Evolutionary conservation across 805 yeast species (phyloP).

Genomic region (Geotrichum ghanense): DNA sequence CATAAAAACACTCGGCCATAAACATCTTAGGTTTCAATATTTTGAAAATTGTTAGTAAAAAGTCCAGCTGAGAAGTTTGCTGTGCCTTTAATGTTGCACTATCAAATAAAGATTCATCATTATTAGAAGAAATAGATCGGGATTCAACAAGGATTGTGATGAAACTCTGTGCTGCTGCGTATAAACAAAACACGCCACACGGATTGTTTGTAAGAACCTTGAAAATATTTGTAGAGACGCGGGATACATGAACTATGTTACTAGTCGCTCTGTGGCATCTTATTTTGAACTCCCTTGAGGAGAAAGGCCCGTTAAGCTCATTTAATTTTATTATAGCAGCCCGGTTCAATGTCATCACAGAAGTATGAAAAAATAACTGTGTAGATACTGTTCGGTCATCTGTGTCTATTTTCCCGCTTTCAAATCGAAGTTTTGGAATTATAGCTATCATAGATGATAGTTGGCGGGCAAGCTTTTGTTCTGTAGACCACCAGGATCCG

Average conservation of each 20-base stretch:
- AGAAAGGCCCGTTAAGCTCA: neutral
- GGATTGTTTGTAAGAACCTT: neutral
- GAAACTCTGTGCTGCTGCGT: conserved; percentile 3
- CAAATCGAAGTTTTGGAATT: neutral
- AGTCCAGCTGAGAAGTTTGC: neutral
- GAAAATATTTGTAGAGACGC: neutral
- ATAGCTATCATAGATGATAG: neutral
- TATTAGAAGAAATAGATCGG: neutral
- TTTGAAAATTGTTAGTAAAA: conserved; percentile 1
- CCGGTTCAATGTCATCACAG: neutral
- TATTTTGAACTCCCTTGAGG: neutral
- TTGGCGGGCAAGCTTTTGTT: neutral
- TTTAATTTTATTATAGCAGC: neutral
- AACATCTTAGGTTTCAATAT: neutral
- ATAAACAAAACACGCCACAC: conserved; percentile 1
- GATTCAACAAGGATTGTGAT: neutral
- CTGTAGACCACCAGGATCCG: conserved; percentile 2
- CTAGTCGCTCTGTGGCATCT: neutral
- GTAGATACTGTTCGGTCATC: neutral
- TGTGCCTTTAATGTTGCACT: neutral
- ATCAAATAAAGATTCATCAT: neutral
- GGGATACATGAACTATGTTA: neutral
- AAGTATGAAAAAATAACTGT: neutral
- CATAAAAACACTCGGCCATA: conserved; percentile 2
- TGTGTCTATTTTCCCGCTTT: neutral